Evolutionary conservation across 2,329 filamentous ascomycete genomes (phyloP), one percentile per base, ranked within the genome.

Genomic region (Dryadomyces quercivorus): DNA sequence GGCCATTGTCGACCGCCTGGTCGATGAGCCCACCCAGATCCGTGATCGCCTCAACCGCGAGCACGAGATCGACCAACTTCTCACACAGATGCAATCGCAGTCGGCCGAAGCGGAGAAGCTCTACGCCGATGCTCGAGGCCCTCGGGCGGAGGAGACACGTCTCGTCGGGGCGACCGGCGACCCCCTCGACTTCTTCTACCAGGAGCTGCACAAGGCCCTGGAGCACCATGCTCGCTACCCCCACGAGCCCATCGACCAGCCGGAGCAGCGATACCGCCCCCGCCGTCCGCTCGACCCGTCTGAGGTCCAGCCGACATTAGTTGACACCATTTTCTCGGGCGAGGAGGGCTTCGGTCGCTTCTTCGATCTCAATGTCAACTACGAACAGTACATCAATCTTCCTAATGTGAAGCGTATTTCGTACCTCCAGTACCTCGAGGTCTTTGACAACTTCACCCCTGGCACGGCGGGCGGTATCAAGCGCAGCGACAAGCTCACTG

Each of bases 341-440:
- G 94, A 98, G 69, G 93, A 98, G 68, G 86, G 85, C 0, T 96
- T 86, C 63, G 93, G 93, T 46, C 86, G 89, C 61, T 98, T 88
- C 69, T 87, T 98, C 63, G 93, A 98, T 67, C 72, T 98, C 49
- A 92, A 86, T 18, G 79, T 76, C 43, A 80, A 84, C 61, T 91
- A 97, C 69, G 92, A 97, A 64, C 77, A 86, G 15, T 98, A 90
- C 65, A 77, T 96, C 57, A 98, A 98, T 65, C 75, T 98, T 9
- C 86, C 89, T 2, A 85, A 86, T 52, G 82, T 91, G 20, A 95
- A 94, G 69, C 81, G 92, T 53, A 72, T 93, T 45, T 86, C 82
- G 16, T 98, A 98, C 65, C 75, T 97, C 50, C 91, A 97, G 73
- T 98, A 95, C 63, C 81, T 98, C 43, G 88, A 95, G 60, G 71